Evolutionary conservation across 768 basidiomycete species (phyloP).

Genomic region (Suillus subluteus): DNA sequence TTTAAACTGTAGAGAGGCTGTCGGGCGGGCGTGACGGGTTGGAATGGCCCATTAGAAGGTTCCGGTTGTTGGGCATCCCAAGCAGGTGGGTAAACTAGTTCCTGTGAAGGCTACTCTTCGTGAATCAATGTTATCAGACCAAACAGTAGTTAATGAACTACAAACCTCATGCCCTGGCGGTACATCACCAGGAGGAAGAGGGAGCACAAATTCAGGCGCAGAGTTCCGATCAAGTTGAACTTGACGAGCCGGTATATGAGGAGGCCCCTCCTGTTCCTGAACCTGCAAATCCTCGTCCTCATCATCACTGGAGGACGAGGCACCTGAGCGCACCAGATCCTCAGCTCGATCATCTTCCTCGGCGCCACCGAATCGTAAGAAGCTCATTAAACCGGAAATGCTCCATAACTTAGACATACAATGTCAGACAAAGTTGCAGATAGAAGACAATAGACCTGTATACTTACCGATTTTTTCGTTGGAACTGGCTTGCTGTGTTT

Average conservation of each 20-base stretch:
- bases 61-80: slow-evolving; percentile 14
- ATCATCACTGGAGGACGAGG: slow-evolving; percentile 23
- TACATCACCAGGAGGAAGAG: slow-evolving; percentile 19
- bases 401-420: slow-evolving; percentile 47
- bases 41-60: neutral
- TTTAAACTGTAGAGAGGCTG: slow-evolving; percentile 20
- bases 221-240: slow-evolving; percentile 24
- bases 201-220: slow-evolving; percentile 16
- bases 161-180: slow-evolving; percentile 8
- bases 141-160: neutral
- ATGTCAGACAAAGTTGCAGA: slow-evolving; percentile 17
- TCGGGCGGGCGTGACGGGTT: slow-evolving; percentile 14
- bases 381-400: slow-evolving; percentile 51
- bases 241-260: slow-evolving; percentile 25
- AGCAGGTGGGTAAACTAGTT: slow-evolving; percentile 10
- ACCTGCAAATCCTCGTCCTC: slow-evolving; percentile 24
- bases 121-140: neutral
- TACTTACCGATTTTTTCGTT: slow-evolving; percentile 53
- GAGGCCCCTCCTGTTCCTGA: slow-evolving; percentile 27
- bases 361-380: slow-evolving; percentile 44
- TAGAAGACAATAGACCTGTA: neutral
- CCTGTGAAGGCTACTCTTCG: slow-evolving; percentile 4
- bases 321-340: slow-evolving; percentile 18
- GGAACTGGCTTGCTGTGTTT: slow-evolving; percentile 26
- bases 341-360: slow-evolving; percentile 27